Evolutionary conservation across 768 basidiomycete genomes (phyloP), one percentile per base, ranked within the genome.

Genomic region (Lyophyllum atratum): DNA sequence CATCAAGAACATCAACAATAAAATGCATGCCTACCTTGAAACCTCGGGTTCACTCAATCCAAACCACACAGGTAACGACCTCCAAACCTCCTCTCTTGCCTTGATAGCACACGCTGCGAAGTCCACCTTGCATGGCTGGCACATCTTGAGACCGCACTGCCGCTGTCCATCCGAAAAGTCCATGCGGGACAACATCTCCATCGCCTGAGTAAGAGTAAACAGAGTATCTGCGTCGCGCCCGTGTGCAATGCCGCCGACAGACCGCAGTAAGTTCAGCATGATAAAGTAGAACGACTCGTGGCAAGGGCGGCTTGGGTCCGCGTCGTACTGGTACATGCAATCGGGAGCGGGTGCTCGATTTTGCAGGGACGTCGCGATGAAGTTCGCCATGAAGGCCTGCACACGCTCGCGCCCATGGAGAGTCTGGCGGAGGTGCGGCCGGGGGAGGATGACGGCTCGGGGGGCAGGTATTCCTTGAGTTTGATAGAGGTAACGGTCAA

Each of bases 151-250:
- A 47, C 83, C 82, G 55, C 82, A 81, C 66, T 74, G 72, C 54
- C 71, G 68, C 54, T 79, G 75, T 3, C 86, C 87, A 66, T 87
- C 84, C 46, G 83, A 82, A 67, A 88, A 89, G 66, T 90, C 89
- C 49, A 80, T 85, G 48, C 89, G 75, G 21, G 79, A 77, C 44
- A 91, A 75, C 90, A 91, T 90, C 63, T 88, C 88, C 52, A 78
- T 75, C 15, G 85, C 85, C 70, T 90, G 89, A 4, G 75, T 64
- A 43, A 92, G 80, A 54, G 88, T 87, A 65, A 79, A 89, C 22
- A 92, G 70, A 50, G 87, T 85, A 65, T 92, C 90, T 3, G 85
- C 89, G 64, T 91, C 89, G 24, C 90, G 78, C 46, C 89, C 89
- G 53, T 76, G 78, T 1, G 88, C 82, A 55, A 91, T 85, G 0